Evolutionary conservation across 139 green algal species (phyloP).

Genomic region (Auxenochlorella pyrenoidosa): DNA sequence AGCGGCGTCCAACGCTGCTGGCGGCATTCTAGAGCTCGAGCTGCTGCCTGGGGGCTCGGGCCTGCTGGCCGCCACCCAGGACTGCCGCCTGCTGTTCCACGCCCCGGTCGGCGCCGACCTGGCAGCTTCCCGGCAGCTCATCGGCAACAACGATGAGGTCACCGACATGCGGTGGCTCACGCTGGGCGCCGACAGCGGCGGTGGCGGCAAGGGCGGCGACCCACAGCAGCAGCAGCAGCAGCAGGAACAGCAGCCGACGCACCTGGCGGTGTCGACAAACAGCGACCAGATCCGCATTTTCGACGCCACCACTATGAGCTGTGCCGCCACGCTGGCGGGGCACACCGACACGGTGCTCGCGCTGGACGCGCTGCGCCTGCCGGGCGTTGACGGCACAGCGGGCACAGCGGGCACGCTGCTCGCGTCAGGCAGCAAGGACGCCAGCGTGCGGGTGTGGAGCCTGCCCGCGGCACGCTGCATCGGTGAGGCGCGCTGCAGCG

Average conservation of each 20-base stretch:
- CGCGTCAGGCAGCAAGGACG: slow-evolving; percentile 89
- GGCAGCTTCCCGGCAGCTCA: slow-evolving; percentile 74
- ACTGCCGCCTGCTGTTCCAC: slow-evolving; percentile 81
- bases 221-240: background rate
- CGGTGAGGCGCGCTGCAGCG: slow-evolving; percentile 20
- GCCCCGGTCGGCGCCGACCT: slow-evolving; percentile 1
- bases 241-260: slow-evolving; percentile 46
- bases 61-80: slow-evolving; percentile 77
- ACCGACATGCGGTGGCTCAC: slow-evolving; percentile 88
- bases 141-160: slow-evolving; percentile 95
- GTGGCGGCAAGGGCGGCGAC: background rate
- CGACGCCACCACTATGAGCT: slow-evolving; percentile 63
- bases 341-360: slow-evolving; percentile 75
- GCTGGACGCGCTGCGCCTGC: slow-evolving; percentile 57
- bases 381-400: background rate
- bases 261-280: slow-evolving; percentile 86
- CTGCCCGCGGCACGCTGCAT: slow-evolving; percentile 59
- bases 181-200: background rate
- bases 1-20: slow-evolving; percentile 43
- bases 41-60: slow-evolving; percentile 60
- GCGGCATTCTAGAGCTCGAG: slow-evolving; percentile 64
- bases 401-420: slow-evolving; percentile 42
- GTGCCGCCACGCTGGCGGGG: slow-evolving; percentile 61
- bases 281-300: slow-evolving; percentile 82
- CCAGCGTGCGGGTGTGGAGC: slow-evolving; percentile 88